Base-by-base conservation (phyloP, 805 yeast species). In the Clavispora fructus region DNA sequence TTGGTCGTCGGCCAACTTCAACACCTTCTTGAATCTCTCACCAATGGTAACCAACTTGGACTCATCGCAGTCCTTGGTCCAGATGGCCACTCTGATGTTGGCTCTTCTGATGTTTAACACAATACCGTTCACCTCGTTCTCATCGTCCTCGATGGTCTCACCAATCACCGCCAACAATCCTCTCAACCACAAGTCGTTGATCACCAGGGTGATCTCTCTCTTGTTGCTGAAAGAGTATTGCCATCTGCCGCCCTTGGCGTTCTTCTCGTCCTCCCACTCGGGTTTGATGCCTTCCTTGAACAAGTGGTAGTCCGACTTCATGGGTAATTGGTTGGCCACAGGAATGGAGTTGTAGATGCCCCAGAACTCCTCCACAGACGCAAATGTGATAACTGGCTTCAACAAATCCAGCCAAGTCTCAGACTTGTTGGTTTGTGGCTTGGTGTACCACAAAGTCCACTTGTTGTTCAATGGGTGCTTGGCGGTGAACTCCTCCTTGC, bases 281-380 rank as follows among this genome's bases (percentile, higher is more conserved):
- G 99, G 99, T 68, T 88, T 85, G 61, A 94, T 82, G 48, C 90
- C 96, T 64, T 85, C 87, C 73, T 92, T 86, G 77, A 94, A 94
- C 62, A 92, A 80, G 67, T 94, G 96, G 73, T 92, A 92, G 71
- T 94, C 98, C 11, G 97, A 87, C 69, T 84, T 87, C 60, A 85
- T 63, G 58, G 98, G 98, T 64, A 94, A 78, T 64, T 90, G 96
- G 52, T 82, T 80, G 43, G 96, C 96, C 59, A 82, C 82, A 56
- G 98, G 98, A 58, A 94, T 84, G 38, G 95, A 86, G 69, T 94
- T 91, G 76, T 82, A 87, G 55, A 92, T 85, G 25, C 98, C 99
- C 99, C 99, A 94, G 74, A 94, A 94, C 68, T 92, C 97, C 74
- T 94, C 99, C 43, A 94, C 98, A n/a, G 96, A 82, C 45, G 83